Conservation (phyloP, 148 eudicot genomes). For the Cornus kousa region DNA sequence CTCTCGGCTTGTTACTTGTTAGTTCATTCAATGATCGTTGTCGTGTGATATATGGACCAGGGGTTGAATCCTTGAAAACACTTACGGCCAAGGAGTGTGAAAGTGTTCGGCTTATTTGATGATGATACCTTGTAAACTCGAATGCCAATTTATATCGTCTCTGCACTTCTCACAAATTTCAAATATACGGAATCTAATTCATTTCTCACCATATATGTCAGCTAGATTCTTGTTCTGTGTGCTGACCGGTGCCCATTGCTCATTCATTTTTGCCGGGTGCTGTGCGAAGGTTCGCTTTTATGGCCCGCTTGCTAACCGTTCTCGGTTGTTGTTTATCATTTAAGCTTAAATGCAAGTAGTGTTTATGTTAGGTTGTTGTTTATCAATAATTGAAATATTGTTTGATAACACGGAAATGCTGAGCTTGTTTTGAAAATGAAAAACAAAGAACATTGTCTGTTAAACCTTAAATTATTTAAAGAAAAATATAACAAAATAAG, state of each 20-base stretch:
- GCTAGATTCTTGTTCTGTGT: slow-evolving; percentile 6
- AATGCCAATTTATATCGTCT: background rate
- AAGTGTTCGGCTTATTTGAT: slow-evolving; percentile 4
- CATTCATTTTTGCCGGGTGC: background rate
- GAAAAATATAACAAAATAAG: no score
- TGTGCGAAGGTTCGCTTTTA: background rate
- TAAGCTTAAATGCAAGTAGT: no score
- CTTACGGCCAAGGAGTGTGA: slow-evolving; percentile 38
- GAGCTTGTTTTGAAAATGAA: no score
- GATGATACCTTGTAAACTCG: background rate
- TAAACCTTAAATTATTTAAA: no score
- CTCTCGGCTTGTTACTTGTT: slow-evolving; percentile 77
- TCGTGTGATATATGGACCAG: slow-evolving; percentile 85
- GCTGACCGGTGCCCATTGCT: background rate
- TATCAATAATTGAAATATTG: no score
- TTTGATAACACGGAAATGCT: no score
- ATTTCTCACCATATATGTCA: background rate
- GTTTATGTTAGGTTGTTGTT: no score
- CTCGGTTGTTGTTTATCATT: no score
- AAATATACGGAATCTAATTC: background rate
- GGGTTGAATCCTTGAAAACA: slow-evolving; percentile 38
- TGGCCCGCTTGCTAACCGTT: no score
- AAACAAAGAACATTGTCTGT: no score
- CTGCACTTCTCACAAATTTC: background rate
- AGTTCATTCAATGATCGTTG: slow-evolving; percentile 82